Base-by-base conservation (phyloP, 768 basidiomycete genomes). In the Lactarius sp. region DNA sequence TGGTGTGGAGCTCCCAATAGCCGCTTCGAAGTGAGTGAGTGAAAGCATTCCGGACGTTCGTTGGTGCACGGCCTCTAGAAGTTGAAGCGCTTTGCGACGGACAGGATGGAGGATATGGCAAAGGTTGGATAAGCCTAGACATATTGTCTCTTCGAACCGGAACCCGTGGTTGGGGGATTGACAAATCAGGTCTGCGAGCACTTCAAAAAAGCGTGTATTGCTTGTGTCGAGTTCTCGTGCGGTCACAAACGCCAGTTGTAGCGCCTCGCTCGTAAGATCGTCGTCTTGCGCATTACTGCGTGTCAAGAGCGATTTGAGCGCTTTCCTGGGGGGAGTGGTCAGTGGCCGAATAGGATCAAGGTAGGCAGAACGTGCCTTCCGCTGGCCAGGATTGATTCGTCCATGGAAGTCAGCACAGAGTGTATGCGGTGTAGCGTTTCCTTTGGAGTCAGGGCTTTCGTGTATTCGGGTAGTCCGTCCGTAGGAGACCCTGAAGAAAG, bases 101-200 rank as follows among this genome's bases (percentile, higher is more conserved):
- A 88, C 84, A 20, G 78, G 75, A 8, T 79, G 66, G 27, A 82
- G 78, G 3, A 85, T 81, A 72, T 95, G 88, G 37, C 90, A 87
- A 10, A 98, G 81, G 74, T 97, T 97, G 20, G 90, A 86, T 20
- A 97, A 75, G 2, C 88, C 90, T 14, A 96, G 78, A 69, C 86
- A 92, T 27, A 83, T 80, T 14, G 84, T 77, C 70, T 96, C 92
- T 31, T 85, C 79, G 70, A 93, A 90, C 4, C 81, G 81, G 72
- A 88, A 91, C 53, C 79, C 78, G 70, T 85, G 88, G 33, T 71
- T 73, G 27, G 81, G 78, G 13, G 70, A 70, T 22, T 78, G 80
- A 71, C 83, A 81, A 27, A 94, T 77, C 20, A 89, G 81, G 41
- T 91, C 88, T 2, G 84, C 81, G 4, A 95, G 77, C 36, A 88